phyloP scores from a whole-genome alignment of 2,329 filamentous ascomycete genomes.

The Stachybotrys echinatus region DNA sequence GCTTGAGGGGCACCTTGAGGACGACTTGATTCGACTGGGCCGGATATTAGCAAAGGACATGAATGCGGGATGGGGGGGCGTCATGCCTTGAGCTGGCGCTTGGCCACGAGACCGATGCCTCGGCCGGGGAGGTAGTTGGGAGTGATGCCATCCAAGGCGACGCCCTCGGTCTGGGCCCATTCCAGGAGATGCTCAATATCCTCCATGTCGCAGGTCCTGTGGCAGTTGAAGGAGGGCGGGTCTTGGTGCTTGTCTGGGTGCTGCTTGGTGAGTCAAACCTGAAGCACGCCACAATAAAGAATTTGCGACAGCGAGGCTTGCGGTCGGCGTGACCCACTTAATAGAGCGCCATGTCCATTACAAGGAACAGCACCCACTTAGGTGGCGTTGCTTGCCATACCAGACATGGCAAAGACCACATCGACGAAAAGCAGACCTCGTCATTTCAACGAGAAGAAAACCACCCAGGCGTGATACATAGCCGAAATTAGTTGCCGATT shows the following conservation, averaged over 20 bases:
- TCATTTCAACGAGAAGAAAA: no score
- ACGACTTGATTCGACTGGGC: constrained; percentile 44
- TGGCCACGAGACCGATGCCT: constrained; percentile 1
- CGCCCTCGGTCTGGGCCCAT: not conserved
- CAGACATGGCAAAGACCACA: no score
- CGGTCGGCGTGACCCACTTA: not conserved
- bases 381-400: no score
- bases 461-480: no score
- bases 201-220: not conserved
- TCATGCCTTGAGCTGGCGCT: not conserved
- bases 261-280: not conserved
- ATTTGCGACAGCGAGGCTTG: not conserved
- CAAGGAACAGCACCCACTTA: no score
- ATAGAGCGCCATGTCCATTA: constrained; percentile 8
- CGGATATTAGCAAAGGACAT: constrained; percentile 1
- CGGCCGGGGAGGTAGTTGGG: not conserved
- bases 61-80: not conserved
- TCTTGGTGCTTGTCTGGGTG: not conserved
- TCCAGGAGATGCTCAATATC: not conserved
- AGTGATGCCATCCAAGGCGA: not conserved
- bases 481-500: no score
- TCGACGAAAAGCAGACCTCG: no score
- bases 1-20: constrained; percentile 57
- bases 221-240: not conserved
- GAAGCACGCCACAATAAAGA: not conserved